These are phyloP conservation scores for Thielaviopsis ethacetica DNA, from an alignment of 2,329 filamentous ascomycete genomes.

Conservation along the genomic window DNA sequence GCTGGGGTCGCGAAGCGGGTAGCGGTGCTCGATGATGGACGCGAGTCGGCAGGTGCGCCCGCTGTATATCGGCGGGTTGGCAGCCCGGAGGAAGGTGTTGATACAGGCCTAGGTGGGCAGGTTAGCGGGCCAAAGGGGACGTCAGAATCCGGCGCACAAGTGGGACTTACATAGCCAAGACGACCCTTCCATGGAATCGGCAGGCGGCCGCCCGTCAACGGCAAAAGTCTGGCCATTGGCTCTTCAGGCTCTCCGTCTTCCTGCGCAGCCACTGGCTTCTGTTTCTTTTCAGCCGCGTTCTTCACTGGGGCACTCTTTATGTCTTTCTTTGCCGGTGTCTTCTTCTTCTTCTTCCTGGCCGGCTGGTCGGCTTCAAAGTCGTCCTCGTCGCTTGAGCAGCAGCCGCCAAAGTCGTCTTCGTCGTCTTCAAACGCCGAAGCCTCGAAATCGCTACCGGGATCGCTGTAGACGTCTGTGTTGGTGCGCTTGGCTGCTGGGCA, in stretches of 20 bases:
- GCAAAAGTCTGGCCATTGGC: conserved; percentile 6
- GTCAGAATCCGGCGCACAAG: background rate
- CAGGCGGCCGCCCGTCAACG: conserved; percentile 6
- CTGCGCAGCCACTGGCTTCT: conserved; percentile 2
- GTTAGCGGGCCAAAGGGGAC: background rate
- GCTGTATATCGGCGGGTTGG: conserved; percentile 72
- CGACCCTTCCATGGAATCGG: conserved; percentile 11
- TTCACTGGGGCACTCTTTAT: background rate
- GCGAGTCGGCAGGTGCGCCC: conserved; percentile 83
- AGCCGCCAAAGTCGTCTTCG: conserved; percentile 2
- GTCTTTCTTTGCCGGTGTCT: background rate
- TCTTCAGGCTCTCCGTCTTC: background rate
- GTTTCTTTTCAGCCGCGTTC: background rate
- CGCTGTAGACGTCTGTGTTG: background rate
- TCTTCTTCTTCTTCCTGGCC: background rate
- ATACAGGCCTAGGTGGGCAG: conserved; percentile 51
- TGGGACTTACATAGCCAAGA: conserved; percentile 10
- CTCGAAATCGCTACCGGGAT: background rate
- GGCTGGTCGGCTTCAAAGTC: conserved; percentile 6
- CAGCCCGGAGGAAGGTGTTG: conserved; percentile 74
- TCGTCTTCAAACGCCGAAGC: conserved; percentile 7
- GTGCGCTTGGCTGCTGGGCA: background rate
- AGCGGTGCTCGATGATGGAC: conserved; percentile 76
- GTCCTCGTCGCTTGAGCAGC: conserved; percentile 7
- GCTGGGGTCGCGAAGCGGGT: conserved; percentile 60